Percentiles rank a stretch among this genome's conserved stretches.
These are phyloP conservation scores for Camelina laxa DNA, from an alignment of 345 rosid species.

Conservation along the genomic window DNA sequence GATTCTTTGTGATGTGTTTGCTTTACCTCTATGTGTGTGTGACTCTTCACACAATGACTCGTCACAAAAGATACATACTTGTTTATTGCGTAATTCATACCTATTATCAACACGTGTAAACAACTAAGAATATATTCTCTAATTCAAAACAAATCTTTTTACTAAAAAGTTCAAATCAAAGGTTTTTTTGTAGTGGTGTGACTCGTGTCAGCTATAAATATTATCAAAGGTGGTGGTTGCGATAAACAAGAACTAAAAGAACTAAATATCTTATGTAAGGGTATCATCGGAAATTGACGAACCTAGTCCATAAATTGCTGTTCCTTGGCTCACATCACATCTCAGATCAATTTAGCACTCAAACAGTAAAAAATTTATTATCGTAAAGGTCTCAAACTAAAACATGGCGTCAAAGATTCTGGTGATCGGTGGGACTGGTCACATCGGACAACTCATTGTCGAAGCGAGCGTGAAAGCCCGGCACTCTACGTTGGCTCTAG, in stretches of 20 bases:
- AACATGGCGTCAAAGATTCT: slow-evolving; percentile 52
- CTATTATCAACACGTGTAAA: no score
- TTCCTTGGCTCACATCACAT: background rate
- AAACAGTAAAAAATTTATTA: background rate
- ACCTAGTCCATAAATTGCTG: background rate
- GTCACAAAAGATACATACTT: background rate
- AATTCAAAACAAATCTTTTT: background rate
- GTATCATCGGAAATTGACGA: no score
- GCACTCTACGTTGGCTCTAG: slow-evolving; percentile 66
- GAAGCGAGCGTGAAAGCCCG: slow-evolving; percentile 66
- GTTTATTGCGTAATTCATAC: no score
- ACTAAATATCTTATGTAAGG: no score
- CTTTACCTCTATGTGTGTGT: slow-evolving; percentile 14
- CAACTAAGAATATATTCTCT: background rate
- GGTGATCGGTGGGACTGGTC: slow-evolving; percentile 76
- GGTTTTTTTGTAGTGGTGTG: no score
- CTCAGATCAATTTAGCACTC: no score
- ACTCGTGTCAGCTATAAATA: no score
- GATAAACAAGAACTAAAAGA: no score
- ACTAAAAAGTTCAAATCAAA: no score
- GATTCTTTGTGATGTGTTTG: background rate
- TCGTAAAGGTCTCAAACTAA: background rate
- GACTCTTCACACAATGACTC: background rate
- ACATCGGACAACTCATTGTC: slow-evolving; percentile 71
- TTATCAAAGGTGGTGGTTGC: no score